phyloP scores from a whole-genome alignment of 305 asterid species.

The Solanum hybrid region DNA sequence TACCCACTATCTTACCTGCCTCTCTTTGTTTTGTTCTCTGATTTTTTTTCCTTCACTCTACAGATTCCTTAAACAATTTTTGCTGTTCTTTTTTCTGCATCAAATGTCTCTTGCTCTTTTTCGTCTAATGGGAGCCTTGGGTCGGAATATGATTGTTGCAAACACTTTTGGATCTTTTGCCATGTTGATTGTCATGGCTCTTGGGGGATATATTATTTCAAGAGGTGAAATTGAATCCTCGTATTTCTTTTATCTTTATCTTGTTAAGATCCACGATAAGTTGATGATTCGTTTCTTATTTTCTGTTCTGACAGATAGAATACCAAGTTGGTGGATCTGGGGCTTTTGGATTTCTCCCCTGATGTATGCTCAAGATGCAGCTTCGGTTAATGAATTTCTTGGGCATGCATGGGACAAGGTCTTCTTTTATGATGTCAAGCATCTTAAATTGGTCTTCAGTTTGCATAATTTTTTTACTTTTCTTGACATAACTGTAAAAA shows the following conservation, averaged over 20 bases:
- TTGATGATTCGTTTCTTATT: slow-evolving; percentile 13
- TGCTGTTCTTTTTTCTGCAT: slow-evolving; percentile 79
- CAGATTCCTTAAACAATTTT: slow-evolving; percentile 77
- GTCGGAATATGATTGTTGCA: slow-evolving; percentile 92
- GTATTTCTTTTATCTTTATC: background rate
- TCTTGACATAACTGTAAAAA: slow-evolving; percentile 6
- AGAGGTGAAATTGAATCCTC: slow-evolving; percentile 48
- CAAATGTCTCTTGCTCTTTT: slow-evolving; percentile 86
- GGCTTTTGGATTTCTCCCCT: slow-evolving; percentile 95
- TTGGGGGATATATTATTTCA: slow-evolving; percentile 91
- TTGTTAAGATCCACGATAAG: background rate
- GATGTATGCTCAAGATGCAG: slow-evolving; percentile 90
- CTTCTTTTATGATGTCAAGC: slow-evolving; percentile 10
- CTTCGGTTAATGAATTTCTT: slow-evolving; percentile 88
- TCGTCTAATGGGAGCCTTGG: slow-evolving; percentile 87
- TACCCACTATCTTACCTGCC: background rate
- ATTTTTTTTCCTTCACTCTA: slow-evolving; percentile 10
- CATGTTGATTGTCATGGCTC: slow-evolving; percentile 86
- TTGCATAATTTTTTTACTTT: background rate
- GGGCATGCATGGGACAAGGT: slow-evolving; percentile 96
- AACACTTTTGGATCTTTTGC: slow-evolving; percentile 96
- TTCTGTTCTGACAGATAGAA: slow-evolving; percentile 51
- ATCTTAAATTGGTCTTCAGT: background rate
- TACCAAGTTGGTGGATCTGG: slow-evolving; percentile 97
- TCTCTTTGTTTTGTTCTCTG: background rate